A percentile compares a stretch with the other conserved stretches of the same genome.
Evolutionary conservation across 371 early-diverging fungal genomes (phyloP).

Genomic region (Rhizopus arrhizus): DNA sequence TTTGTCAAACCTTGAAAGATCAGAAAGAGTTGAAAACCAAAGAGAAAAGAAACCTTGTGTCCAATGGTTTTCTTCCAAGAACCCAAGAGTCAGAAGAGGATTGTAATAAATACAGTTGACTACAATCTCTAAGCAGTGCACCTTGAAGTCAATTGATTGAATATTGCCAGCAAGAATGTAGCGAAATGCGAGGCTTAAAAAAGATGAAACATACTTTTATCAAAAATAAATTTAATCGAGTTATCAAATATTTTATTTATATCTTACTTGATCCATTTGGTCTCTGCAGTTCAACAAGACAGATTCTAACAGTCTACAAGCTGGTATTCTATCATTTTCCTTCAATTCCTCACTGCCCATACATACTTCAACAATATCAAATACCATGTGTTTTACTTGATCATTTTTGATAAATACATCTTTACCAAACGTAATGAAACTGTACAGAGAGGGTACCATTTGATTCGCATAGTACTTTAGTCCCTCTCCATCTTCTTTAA

Average conservation of each 20-base stretch:
- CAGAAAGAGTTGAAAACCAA: conserved; percentile 74
- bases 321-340: conserved; percentile 74
- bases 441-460: conserved; percentile 85
- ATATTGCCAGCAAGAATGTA: conserved; percentile 65
- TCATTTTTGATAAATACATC: conserved; percentile 65
- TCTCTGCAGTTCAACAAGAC: conserved; percentile 80
- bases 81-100: conserved; percentile 68
- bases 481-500: conserved; percentile 76
- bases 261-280: conserved; percentile 55
- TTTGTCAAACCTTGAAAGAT: conserved; percentile 48
- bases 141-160: conserved; percentile 57
- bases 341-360: conserved; percentile 71
- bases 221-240: neutral
- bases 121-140: conserved; percentile 67
- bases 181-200: conserved; percentile 69
- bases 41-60: conserved; percentile 79
- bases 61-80: conserved; percentile 77
- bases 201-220: conserved; percentile 51
- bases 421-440: conserved; percentile 84
- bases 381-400: conserved; percentile 63
- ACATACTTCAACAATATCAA: conserved; percentile 72
- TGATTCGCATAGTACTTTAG: conserved; percentile 70
- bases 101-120: conserved; percentile 87
- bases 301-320: conserved; percentile 78
- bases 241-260: neutral